Conservation (phyloP, 768 basidiomycete species). For the Collybia mongolica region DNA sequence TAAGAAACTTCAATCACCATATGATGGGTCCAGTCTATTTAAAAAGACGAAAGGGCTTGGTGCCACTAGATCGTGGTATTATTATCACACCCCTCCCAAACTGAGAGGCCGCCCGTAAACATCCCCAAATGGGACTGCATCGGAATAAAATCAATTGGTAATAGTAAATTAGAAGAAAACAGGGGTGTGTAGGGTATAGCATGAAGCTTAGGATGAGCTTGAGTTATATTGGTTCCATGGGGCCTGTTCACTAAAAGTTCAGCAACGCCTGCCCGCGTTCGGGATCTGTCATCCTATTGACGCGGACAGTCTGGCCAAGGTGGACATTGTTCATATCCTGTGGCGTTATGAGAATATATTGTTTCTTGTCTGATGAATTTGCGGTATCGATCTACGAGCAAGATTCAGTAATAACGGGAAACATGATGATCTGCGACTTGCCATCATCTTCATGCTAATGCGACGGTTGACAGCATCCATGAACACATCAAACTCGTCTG, state of each 20-base stretch:
- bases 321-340: conserved; percentile 81
- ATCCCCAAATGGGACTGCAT: no score
- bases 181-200: no score
- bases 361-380: conserved; percentile 81
- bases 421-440: conserved; percentile 28
- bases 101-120: no score
- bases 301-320: conserved; percentile 66
- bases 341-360: conserved; percentile 96
- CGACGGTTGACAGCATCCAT: conserved; percentile 93
- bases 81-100: no score
- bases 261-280: conserved; percentile 55
- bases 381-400: conserved; percentile 78
- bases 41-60: no score
- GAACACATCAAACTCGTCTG: conserved; percentile 98
- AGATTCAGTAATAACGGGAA: background rate
- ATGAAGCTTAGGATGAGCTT: no score
- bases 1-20: no score
- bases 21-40: no score
- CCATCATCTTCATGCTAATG: conserved; percentile 96
- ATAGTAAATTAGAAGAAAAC: no score
- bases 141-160: no score
- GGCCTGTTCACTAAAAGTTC: background rate
- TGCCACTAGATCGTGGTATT: no score
- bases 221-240: no score
- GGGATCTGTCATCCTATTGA: conserved; percentile 78